A percentile compares a stretch with the other conserved stretches of the same genome.
Conservation (phyloP, 768 basidiomycete species). For the Boletus patriciae region DNA sequence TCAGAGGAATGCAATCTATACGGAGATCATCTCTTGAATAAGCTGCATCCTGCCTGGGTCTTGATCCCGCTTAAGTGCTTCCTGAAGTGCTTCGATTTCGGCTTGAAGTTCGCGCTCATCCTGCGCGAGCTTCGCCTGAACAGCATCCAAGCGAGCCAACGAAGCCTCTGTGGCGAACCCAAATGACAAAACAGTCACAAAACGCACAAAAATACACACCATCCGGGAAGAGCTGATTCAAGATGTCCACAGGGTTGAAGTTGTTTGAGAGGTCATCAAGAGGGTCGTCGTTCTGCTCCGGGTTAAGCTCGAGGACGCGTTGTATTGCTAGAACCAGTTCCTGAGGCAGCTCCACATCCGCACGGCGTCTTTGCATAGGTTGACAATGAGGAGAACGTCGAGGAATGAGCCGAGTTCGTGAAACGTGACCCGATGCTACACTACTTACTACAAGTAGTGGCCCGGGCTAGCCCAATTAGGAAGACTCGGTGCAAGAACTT, state of each 20-base stretch:
- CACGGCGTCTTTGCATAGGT: conserved; percentile 23
- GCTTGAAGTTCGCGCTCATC: conserved; percentile 67
- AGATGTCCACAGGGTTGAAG: conserved; percentile 55
- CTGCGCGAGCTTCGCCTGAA: conserved; percentile 66
- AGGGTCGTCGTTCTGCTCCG: conserved; percentile 47
- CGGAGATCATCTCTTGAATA: conserved; percentile 96
- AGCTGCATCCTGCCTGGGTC: conserved; percentile 86
- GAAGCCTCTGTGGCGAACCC: conserved; percentile 61
- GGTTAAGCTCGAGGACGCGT: conserved; percentile 59
- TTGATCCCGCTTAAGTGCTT: conserved; percentile 71
- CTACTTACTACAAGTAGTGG: too few species aligned
- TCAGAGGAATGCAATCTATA: conserved; percentile 36
- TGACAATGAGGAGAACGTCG: neutral
- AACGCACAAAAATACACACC: conserved; percentile 46
- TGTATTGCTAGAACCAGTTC: conserved; percentile 72
- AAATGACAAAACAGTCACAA: neutral
- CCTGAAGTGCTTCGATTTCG: conserved; percentile 69
- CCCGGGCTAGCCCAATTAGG: conserved; percentile 13
- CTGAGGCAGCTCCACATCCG: conserved; percentile 54
- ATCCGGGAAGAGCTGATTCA: conserved; percentile 72
- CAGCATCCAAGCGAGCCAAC: conserved; percentile 65
- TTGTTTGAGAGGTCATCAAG: conserved; percentile 57
- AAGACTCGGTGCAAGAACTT: conserved; percentile 2
- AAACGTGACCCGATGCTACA: too few species aligned
- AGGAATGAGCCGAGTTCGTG: neutral